phyloP scores from a whole-genome alignment of 139 green algal genomes.

The Mesotaenium endlicherianum region DNA sequence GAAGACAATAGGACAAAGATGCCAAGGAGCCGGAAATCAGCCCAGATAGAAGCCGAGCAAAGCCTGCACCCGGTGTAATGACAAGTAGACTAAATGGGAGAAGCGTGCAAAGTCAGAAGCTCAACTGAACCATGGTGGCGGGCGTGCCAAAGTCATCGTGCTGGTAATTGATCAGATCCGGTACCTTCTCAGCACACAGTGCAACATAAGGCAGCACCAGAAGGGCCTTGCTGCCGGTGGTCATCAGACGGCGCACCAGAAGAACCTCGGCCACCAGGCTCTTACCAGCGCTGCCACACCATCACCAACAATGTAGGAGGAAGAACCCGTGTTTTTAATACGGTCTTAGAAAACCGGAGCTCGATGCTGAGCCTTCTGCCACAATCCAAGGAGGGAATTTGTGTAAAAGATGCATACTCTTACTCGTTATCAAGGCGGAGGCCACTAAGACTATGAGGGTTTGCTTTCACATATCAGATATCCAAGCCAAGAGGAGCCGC shows the following conservation, averaged over 20 bases:
- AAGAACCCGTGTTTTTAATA: neutral
- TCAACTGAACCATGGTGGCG: too few relatives aligned
- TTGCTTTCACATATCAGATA: neutral
- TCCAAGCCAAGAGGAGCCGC: neutral
- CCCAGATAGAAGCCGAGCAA: too few relatives aligned
- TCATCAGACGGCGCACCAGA: slow-evolving; percentile 48
- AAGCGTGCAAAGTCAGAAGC: too few relatives aligned
- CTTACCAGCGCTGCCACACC: slow-evolving; percentile 72
- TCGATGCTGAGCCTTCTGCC: neutral
- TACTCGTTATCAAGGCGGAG: neutral
- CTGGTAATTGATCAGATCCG: too few relatives aligned
- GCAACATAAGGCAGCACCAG: slow-evolving; percentile 73
- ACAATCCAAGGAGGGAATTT: neutral
- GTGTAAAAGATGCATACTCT: neutral
- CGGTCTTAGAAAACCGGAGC: neutral
- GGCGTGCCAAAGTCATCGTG: too few relatives aligned
- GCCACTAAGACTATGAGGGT: neutral
- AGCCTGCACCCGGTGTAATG: too few relatives aligned
- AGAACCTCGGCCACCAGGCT: slow-evolving; percentile 72
- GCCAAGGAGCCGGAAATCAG: too few relatives aligned
- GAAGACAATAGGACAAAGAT: too few relatives aligned
- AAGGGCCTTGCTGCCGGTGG: slow-evolving; percentile 41
- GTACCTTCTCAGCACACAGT: slow-evolving; percentile 68
- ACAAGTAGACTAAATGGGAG: too few relatives aligned
- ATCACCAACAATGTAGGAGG: neutral